These are phyloP conservation scores for Meyerozyma smithsonii DNA, from an alignment of 1,139 yeast species.

Conservation along the genomic window DNA sequence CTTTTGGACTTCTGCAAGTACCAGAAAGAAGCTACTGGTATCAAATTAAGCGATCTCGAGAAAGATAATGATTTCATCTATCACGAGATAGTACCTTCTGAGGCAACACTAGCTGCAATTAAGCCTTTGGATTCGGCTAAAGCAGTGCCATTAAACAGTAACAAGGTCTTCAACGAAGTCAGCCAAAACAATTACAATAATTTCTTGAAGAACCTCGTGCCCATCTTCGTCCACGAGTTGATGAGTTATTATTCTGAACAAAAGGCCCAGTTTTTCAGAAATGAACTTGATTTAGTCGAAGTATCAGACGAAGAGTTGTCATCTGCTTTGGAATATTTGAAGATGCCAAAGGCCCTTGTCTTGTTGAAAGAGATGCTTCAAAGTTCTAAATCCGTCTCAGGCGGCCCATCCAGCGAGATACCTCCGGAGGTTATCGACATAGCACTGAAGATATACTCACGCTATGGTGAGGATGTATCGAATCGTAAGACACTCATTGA, in stretches of 20 bases:
- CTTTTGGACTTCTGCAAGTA: conserved; percentile 40
- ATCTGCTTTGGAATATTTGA: conserved; percentile 75
- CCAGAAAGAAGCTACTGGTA: conserved; percentile 41
- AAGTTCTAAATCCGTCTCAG: conserved; percentile 5
- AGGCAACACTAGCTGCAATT: conserved; percentile 52
- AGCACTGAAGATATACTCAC: conserved; percentile 25
- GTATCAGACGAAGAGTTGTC: conserved; percentile 74
- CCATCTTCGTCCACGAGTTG: conserved; percentile 81
- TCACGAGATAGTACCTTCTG: conserved; percentile 68
- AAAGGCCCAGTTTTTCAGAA: conserved; percentile 71
- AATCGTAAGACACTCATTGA: conserved; percentile 22
- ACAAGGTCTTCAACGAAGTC: conserved; percentile 29
- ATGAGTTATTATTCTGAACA: conserved; percentile 86
- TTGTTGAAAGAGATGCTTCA: conserved; percentile 44
- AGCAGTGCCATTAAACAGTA: conserved; percentile 47
- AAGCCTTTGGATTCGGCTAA: conserved; percentile 78
- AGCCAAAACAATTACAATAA: conserved; percentile 53
- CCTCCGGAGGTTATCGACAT: conserved; percentile 15
- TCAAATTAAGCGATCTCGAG: conserved; percentile 45
- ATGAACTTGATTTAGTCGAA: conserved; percentile 70
- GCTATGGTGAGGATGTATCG: conserved; percentile 17
- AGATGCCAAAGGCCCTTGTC: conserved; percentile 64
- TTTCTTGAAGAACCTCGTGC: conserved; percentile 75
- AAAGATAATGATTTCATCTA: conserved; percentile 90
- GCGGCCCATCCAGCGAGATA: conserved; percentile 9